Evolutionary conservation across 768 basidiomycete genomes (phyloP).

Genomic region (Cystoderma amianthinum): DNA sequence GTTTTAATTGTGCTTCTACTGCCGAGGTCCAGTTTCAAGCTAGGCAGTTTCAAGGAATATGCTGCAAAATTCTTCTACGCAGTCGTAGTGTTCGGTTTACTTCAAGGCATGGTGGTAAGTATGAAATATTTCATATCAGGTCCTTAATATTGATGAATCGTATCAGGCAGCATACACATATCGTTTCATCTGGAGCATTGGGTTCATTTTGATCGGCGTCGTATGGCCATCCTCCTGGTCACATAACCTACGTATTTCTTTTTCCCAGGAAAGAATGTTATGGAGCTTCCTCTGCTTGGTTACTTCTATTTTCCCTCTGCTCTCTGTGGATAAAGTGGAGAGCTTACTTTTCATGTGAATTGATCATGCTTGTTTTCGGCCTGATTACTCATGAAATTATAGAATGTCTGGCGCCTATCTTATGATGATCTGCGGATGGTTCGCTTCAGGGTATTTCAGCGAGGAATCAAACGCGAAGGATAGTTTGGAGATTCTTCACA

Average conservation of each 20-base stretch:
- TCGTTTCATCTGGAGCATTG: constrained; percentile 66
- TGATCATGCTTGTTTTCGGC: background rate
- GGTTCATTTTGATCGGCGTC: constrained; percentile 51
- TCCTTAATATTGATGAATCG: background rate
- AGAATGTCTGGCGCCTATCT: constrained; percentile 42
- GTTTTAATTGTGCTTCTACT: constrained; percentile 26
- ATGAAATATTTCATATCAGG: background rate
- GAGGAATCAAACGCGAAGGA: background rate
- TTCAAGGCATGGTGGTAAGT: constrained; percentile 73
- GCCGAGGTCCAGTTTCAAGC: no score
- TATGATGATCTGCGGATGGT: background rate
- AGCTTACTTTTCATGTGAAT: constrained; percentile 53
- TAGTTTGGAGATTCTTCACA: constrained; percentile 8
- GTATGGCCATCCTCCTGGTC: constrained; percentile 65
- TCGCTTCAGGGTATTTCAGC: background rate
- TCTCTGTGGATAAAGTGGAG: constrained; percentile 69
- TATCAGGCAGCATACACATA: constrained; percentile 63
- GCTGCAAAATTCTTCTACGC: constrained; percentile 15
- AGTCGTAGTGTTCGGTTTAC: constrained; percentile 28
- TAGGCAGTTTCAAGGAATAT: no score
- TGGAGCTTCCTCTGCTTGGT: constrained; percentile 48
- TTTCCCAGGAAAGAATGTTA: constrained; percentile 14
- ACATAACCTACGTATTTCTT: constrained; percentile 15
- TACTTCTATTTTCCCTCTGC: constrained; percentile 63
- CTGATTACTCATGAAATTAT: background rate